Evolutionary conservation across 768 basidiomycete genomes (phyloP).

Genomic region (Rhizopogon sp.): DNA sequence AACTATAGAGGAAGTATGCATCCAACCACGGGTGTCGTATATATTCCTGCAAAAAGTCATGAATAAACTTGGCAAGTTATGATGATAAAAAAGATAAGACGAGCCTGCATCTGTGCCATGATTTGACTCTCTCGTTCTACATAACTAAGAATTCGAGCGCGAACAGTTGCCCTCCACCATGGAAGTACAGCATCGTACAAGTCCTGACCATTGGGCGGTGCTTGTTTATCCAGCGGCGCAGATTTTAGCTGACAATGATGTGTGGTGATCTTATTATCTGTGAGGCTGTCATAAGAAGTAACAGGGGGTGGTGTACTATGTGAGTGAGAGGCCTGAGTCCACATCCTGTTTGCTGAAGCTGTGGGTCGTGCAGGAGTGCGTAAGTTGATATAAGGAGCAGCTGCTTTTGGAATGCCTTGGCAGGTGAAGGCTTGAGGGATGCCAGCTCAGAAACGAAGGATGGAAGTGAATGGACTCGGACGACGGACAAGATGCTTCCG

Average conservation of each 20-base stretch:
- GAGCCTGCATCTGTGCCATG: constrained; percentile 66
- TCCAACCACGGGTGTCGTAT: constrained; percentile 69
- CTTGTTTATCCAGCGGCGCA: background rate
- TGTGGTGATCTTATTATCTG: background rate
- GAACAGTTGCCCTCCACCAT: constrained; percentile 60
- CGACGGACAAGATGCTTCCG: too few species aligned
- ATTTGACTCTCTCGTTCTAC: constrained; percentile 56
- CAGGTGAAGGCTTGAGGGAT: too few species aligned
- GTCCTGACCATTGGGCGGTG: constrained; percentile 25
- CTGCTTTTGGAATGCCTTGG: background rate
- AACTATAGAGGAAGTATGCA: constrained; percentile 79
- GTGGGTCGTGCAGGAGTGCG: background rate
- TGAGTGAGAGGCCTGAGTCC: background rate
- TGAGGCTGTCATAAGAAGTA: background rate
- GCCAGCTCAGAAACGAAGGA: too few species aligned
- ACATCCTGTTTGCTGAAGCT: background rate
- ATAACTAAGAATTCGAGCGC: constrained; percentile 45
- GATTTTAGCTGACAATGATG: background rate
- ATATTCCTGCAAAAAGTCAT: constrained; percentile 30
- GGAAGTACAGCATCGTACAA: constrained; percentile 62
- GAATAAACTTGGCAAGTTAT: constrained; percentile 3
- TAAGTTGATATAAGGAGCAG: background rate
- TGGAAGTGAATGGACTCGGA: too few species aligned
- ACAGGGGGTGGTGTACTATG: background rate
- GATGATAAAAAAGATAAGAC: constrained; percentile 14